Evolutionary conservation across 1,284 basidiomycete genomes (phyloP), one percentile per base, ranked within the genome.

Genomic region (Anthracocystis walkeri): DNA sequence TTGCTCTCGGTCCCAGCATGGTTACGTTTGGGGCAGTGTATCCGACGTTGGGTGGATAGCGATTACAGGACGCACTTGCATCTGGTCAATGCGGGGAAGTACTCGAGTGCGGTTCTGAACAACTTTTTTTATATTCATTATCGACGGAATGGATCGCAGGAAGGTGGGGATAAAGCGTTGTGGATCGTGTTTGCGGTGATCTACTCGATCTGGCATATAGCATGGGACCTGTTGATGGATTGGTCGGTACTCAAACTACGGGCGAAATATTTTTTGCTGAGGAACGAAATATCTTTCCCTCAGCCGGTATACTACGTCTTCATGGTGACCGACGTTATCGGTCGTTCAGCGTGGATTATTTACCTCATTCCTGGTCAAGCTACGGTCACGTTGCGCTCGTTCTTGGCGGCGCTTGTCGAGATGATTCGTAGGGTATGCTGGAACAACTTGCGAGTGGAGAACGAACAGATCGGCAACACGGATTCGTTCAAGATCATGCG

Each of bases 361-460:
- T 95, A 95, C 81, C 88, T 95, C 45, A 91, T 92, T 4, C 75
- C 81, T 16, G 76, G 86, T 0, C 88, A 88, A 0, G 88, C 89
- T 0, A 87, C 87, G 75, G 85, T 89, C 58, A 87, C 89, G 55
- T 58, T 92, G 25, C 88, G 92, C 21, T 87, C 89, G 0, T 94
- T 93, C 85, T 87, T 93, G 57, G 90, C 88, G 8, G 93, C 89
- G 0, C 79, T 91, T 58, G 82, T 93, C 35, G 95, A 97, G 83
- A 90, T 94, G 87, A 81, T 94, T 2, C 87, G 95, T 35, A 89
- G 95, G 55, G 91, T 90, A 86, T 92, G 92, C 77, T 97, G 95
- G 95, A 97, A 97, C 85, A 93, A 96, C 82, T 92, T 80, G 20
- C 75, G 93, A 70, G 86, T 94, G 65, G 93, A 94, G 84, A 94